Conservation (phyloP, 345 rosid species). For the Microcos paniculata region DNA sequence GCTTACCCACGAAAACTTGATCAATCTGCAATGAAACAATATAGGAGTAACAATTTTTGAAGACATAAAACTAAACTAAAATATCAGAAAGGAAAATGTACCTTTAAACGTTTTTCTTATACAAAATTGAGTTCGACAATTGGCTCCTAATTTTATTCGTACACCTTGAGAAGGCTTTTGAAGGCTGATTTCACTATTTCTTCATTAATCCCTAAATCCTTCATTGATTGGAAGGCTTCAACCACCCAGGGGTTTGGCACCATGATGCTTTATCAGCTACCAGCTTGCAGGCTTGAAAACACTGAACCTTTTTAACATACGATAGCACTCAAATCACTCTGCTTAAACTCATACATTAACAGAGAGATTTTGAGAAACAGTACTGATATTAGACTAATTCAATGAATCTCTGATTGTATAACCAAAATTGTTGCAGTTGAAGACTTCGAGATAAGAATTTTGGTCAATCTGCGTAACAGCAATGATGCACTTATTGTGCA, state of each 20-base stretch:
- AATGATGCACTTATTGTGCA: too few species aligned
- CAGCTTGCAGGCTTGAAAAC: not conserved
- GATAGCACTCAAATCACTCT: too few species aligned
- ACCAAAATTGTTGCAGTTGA: too few species aligned
- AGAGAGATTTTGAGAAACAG: too few species aligned
- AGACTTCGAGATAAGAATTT: too few species aligned
- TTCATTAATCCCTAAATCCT: slow-evolving; percentile 55
- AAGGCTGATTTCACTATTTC: slow-evolving; percentile 63
- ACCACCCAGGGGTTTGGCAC: slow-evolving; percentile 49
- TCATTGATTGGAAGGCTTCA: slow-evolving; percentile 72
- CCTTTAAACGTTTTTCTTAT: slow-evolving; percentile 61
- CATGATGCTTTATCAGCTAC: slow-evolving; percentile 31
- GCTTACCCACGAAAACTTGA: too few species aligned
- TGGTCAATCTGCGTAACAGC: too few species aligned
- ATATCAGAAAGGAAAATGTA: slow-evolving; percentile 21
- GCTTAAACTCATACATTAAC: too few species aligned
- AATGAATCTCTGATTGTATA: too few species aligned
- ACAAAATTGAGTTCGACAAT: slow-evolving; percentile 87
- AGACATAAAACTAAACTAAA: not conserved
- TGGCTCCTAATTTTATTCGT: slow-evolving; percentile 78
- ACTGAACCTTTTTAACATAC: not conserved
- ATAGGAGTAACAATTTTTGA: too few species aligned
- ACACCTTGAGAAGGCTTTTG: slow-evolving; percentile 58
- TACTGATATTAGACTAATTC: too few species aligned
- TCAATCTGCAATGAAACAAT: too few species aligned